Evolutionary conservation across 1,284 basidiomycete species (phyloP), one percentile per base, ranked within the genome.

Genomic region (Ceratobasidium sp.): DNA sequence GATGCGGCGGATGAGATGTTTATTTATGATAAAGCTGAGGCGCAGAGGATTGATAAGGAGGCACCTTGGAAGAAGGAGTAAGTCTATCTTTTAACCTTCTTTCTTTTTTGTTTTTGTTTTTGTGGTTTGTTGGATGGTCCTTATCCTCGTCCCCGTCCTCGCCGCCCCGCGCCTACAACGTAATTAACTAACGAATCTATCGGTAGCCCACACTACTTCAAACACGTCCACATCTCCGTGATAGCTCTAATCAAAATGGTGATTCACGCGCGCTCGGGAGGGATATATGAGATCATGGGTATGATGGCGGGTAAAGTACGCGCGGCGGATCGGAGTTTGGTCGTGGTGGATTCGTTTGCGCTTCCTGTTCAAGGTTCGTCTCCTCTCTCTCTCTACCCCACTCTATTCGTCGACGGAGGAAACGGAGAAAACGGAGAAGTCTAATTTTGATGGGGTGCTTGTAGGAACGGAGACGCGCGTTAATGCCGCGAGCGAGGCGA

Each of bases 211-310:
- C 91, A 96, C 80, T 95, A 95, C 85, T 99, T 99, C 85, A 95
- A 94, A 81, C 89, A 91, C 72, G 97, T 97, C 83, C 95, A 94
- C 84, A 97, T 99, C 77, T 97, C 95, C 0, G 96, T 96, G 0
- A 91, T 97, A 36, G 96, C 97, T 7, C 84, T 99, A 78, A 97
- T 99, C 85, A 99, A 99, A 87, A 99, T 99, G 97, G 97, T 97
- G 74, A 99, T 98, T 80, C 97, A 99, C 83, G 97, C 98, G 48
- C 91, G 97, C 59, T 98, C 97, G 6, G 98, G 97, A 64, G 97
- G 98, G 1, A 93, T 93, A 72, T 95, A 98, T 85, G 97, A 99
- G 85, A 98, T 99, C 81, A 99, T 99, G 98, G 98, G 98, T 9
- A 87, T 99, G 56, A 98, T 99, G 97, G 96, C 98, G 83, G 97